Percentiles rank a stretch among this genome's conserved stretches.
Conservation (phyloP, 2,329 filamentous ascomycete genomes). For the Chalaropsis thielavioides region DNA sequence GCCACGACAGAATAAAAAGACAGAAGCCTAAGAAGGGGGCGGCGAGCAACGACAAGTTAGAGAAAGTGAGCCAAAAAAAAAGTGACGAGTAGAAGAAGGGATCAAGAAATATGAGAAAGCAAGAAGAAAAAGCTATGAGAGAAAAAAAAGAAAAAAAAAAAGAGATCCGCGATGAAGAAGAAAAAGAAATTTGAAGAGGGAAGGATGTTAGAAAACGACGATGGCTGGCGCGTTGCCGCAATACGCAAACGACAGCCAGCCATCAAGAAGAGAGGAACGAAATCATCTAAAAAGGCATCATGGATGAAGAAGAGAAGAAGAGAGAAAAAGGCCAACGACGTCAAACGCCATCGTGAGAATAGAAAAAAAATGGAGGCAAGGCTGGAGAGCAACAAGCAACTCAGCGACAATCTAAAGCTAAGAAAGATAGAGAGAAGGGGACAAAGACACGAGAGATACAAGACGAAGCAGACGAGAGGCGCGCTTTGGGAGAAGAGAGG, state of each 20-base stretch:
- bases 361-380: constrained; percentile 6
- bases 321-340: not conserved
- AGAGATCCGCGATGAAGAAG: constrained; percentile 4
- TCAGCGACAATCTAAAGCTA: constrained; percentile 5
- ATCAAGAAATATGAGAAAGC: constrained; percentile 15
- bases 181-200: constrained; percentile 15
- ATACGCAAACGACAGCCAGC: constrained; percentile 7
- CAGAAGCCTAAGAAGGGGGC: constrained; percentile 33
- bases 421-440: constrained; percentile 16
- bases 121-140: not conserved
- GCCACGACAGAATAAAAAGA: constrained; percentile 20
- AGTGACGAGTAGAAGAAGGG: constrained; percentile 20
- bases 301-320: constrained; percentile 12
- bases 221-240: not conserved
- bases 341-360: constrained; percentile 1
- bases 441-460: constrained; percentile 10
- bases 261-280: not conserved
- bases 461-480: constrained; percentile 12
- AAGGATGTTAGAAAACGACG: constrained; percentile 14
- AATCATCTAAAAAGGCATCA: constrained; percentile 1
- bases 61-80: constrained; percentile 32
- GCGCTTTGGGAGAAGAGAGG: not conserved
- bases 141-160: constrained; percentile 9
- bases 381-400: not conserved
- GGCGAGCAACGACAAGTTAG: constrained; percentile 34